Evolutionary conservation across 345 rosid species (phyloP).

Genomic region (Rhodamnia rubescens): DNA sequence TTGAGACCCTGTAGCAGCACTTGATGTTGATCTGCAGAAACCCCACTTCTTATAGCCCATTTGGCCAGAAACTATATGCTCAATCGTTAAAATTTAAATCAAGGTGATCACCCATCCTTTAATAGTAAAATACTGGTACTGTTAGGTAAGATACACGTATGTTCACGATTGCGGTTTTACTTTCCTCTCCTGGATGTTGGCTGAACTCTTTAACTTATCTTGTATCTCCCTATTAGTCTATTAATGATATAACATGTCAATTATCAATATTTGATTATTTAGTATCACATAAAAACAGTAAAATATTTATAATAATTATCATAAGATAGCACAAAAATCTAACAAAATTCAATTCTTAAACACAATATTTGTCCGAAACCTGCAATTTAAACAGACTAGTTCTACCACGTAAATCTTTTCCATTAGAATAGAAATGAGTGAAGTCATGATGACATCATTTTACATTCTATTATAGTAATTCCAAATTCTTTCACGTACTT

Average conservation of each 20-base stretch:
- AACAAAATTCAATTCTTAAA: not conserved
- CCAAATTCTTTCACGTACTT: not conserved
- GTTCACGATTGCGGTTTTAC: not conserved
- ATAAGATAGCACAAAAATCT: not conserved
- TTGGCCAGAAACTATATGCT: not conserved
- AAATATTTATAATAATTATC: not conserved
- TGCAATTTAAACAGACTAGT: not conserved
- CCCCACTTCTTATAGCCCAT: not conserved
- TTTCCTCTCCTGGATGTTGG: not conserved
- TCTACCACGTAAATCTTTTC: not conserved
- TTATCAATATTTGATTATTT: not conserved
- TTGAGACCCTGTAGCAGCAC: slow-evolving; percentile 35
- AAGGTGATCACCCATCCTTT: not conserved
- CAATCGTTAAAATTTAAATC: not conserved
- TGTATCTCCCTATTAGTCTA: not conserved
- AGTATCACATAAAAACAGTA: not conserved
- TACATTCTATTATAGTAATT: not conserved
- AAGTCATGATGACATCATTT: not conserved
- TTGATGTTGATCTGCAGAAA: slow-evolving; percentile 46
- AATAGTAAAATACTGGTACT: not conserved
- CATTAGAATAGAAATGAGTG: not conserved
- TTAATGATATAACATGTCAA: not conserved
- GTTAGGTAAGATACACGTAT: not conserved
- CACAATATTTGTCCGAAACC: not conserved
- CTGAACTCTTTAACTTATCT: not conserved